Conservation (phyloP, 2,329 filamentous ascomycete genomes). For the Fusarium temperatum region DNA sequence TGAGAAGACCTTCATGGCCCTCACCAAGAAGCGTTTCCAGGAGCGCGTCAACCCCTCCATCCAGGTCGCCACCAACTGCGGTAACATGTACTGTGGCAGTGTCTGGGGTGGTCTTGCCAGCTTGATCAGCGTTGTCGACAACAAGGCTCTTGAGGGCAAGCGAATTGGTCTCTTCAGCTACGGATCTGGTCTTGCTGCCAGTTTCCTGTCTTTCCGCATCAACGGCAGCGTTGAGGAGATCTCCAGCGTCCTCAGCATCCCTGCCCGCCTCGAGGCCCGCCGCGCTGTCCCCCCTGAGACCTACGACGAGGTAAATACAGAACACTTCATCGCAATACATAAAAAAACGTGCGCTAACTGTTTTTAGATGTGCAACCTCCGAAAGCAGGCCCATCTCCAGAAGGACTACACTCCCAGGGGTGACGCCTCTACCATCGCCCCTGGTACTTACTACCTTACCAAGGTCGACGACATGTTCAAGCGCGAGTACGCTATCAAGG, state of each 20-base stretch:
- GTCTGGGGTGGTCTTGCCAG: slow-evolving; percentile 81
- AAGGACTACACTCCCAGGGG: slow-evolving; percentile 80
- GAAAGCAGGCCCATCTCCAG: slow-evolving; percentile 84
- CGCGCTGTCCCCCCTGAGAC: slow-evolving; percentile 73
- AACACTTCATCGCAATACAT: background rate
- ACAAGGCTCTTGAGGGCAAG: slow-evolving; percentile 73
- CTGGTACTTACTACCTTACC: slow-evolving; percentile 80
- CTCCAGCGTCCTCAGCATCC: slow-evolving; percentile 73
- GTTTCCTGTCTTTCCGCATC: slow-evolving; percentile 78
- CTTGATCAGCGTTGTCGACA: slow-evolving; percentile 71
- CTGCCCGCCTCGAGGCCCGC: slow-evolving; percentile 72
- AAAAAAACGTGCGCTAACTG: slow-evolving; percentile 31
- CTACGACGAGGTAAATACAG: slow-evolving; percentile 74
- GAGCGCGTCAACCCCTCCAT: slow-evolving; percentile 79
- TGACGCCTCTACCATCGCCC: slow-evolving; percentile 69
- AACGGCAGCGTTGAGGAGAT: slow-evolving; percentile 75
- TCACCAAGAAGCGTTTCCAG: slow-evolving; percentile 85
- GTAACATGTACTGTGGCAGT: slow-evolving; percentile 74
- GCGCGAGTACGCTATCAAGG: slow-evolving; percentile 80
- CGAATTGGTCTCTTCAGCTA: slow-evolving; percentile 81
- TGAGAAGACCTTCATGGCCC: slow-evolving; percentile 86
- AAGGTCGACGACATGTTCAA: slow-evolving; percentile 89
- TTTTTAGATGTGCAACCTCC: slow-evolving; percentile 77
- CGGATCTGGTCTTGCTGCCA: slow-evolving; percentile 77
- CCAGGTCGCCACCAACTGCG: slow-evolving; percentile 80